Evolutionary conservation across 2,329 filamentous ascomycete species (phyloP).

Genomic region (Neophaeococcomyces mojaviensis): DNA sequence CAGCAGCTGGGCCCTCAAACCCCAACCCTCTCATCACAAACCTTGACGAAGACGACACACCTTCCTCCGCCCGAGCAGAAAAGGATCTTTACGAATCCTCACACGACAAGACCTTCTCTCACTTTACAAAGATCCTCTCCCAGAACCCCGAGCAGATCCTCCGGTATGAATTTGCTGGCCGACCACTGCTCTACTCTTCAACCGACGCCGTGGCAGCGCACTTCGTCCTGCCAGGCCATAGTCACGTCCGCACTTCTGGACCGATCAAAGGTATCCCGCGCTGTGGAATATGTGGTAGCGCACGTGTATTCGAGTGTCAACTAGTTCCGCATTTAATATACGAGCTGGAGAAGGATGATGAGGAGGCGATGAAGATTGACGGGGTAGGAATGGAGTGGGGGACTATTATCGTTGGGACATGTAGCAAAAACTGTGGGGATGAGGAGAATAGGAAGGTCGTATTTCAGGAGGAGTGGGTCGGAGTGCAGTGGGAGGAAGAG

Average conservation of each 20-base stretch:
- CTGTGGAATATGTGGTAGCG: constrained; percentile 67
- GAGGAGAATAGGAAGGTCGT: constrained; percentile 60
- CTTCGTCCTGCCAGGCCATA: constrained; percentile 34
- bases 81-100: constrained; percentile 69
- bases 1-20: constrained; percentile 22
- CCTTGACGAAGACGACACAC: constrained; percentile 28
- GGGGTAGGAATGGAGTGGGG: constrained; percentile 92
- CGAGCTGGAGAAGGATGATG: constrained; percentile 66
- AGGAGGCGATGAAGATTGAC: constrained; percentile 48
- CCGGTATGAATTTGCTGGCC: constrained; percentile 68
- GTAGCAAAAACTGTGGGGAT: constrained; percentile 66
- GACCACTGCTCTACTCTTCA: constrained; percentile 72
- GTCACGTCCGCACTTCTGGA: constrained; percentile 13
- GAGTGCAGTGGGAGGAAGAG: constrained; percentile 91
- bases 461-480: constrained; percentile 93
- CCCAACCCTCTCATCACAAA: constrained; percentile 35
- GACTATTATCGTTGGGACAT: constrained; percentile 80
- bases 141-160: constrained; percentile 80
- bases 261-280: constrained; percentile 52
- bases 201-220: constrained; percentile 64
- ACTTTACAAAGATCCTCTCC: constrained; percentile 67
- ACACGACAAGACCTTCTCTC: constrained; percentile 70
- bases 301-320: constrained; percentile 83
- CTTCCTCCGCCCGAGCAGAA: constrained; percentile 33
- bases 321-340: constrained; percentile 84